Percentiles rank a stretch among this genome's conserved stretches.
phyloP scores from a whole-genome alignment of 2,329 filamentous ascomycete species.

The Paracoccidioides lutzii region DNA sequence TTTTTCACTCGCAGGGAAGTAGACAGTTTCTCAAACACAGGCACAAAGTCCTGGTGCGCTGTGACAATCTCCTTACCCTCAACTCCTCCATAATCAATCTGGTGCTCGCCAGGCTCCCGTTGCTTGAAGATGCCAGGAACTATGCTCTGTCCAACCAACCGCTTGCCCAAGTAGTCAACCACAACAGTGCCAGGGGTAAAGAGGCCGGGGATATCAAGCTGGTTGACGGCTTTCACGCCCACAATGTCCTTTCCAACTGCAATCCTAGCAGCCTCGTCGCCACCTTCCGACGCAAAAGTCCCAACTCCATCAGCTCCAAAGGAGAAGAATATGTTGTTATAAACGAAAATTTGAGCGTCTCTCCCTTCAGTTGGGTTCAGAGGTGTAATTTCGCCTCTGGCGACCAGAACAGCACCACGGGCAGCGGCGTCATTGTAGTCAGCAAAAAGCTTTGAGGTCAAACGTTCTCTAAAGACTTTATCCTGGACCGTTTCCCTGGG shows the following conservation, averaged over 20 bases:
- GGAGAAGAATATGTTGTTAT: constrained; percentile 99
- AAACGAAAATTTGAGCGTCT: constrained; percentile 96
- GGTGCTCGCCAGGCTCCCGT: constrained; percentile 90
- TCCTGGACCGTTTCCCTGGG: constrained; percentile 91
- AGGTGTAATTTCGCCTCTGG: constrained; percentile 80
- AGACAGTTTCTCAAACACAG: constrained; percentile 79
- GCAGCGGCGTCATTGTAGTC: constrained; percentile 96
- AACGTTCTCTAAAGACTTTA: constrained; percentile 83
- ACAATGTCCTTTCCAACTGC: constrained; percentile 94
- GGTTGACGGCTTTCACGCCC: constrained; percentile 89
- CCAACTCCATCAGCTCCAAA: constrained; percentile 95
- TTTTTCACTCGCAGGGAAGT: constrained; percentile 84
- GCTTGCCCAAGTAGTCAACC: constrained; percentile 92
- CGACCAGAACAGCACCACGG: constrained; percentile 81
- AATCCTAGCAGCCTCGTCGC: constrained; percentile 88
- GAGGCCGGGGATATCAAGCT: constrained; percentile 85
- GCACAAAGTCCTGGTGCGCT: constrained; percentile 71
- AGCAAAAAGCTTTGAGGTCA: constrained; percentile 90
- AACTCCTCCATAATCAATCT: constrained; percentile 96
- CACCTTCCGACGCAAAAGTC: constrained; percentile 91
- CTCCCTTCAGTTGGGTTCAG: constrained; percentile 85
- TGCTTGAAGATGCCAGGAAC: constrained; percentile 99
- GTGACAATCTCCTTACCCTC: constrained; percentile 94
- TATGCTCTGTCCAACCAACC: constrained; percentile 93
- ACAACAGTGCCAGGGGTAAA: constrained; percentile 95